Evolutionary conservation across 345 rosid species (phyloP).

Genomic region (Citrus unshiu): DNA sequence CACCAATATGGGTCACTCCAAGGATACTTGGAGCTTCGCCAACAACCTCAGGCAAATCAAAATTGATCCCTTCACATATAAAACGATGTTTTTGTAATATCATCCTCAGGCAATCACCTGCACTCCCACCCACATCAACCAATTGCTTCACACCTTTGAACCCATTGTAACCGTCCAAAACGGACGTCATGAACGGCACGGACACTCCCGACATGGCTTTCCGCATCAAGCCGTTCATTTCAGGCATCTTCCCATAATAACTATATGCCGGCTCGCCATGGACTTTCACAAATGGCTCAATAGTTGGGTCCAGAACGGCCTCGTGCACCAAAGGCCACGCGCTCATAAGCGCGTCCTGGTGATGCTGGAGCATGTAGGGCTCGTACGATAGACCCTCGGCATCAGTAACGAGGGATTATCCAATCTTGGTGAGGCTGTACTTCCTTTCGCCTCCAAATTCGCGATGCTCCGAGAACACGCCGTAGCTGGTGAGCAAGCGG

Average conservation of each 20-base stretch:
- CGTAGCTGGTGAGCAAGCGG: too few relatives aligned
- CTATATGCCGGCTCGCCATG: constrained; percentile 65
- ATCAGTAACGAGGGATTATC: too few relatives aligned
- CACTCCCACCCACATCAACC: constrained; percentile 95
- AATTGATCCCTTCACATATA: constrained; percentile 62
- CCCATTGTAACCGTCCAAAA: constrained; percentile 67
- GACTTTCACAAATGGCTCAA: constrained; percentile 72
- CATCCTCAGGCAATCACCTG: constrained; percentile 88
- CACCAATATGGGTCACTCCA: constrained; percentile 62
- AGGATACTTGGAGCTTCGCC: constrained; percentile 68
- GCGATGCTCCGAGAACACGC: too few relatives aligned
- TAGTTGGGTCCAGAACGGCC: constrained; percentile 60
- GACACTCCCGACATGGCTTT: constrained; percentile 91
- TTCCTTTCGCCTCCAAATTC: too few relatives aligned
- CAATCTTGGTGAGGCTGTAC: too few relatives aligned
- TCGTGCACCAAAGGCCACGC: constrained; percentile 82
- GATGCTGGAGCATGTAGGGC: constrained; percentile 75
- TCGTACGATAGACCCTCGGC: too few relatives aligned
- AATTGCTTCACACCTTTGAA: constrained; percentile 47
- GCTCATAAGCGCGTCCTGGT: constrained; percentile 78
- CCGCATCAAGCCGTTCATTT: constrained; percentile 80
- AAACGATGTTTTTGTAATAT: constrained; percentile 47
- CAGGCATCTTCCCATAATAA: constrained; percentile 75
- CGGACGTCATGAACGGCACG: constrained; percentile 78
- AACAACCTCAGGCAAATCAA: constrained; percentile 83